phyloP scores from a whole-genome alignment of 129 eudicot species.

The Chrysanthemum seticuspe region DNA sequence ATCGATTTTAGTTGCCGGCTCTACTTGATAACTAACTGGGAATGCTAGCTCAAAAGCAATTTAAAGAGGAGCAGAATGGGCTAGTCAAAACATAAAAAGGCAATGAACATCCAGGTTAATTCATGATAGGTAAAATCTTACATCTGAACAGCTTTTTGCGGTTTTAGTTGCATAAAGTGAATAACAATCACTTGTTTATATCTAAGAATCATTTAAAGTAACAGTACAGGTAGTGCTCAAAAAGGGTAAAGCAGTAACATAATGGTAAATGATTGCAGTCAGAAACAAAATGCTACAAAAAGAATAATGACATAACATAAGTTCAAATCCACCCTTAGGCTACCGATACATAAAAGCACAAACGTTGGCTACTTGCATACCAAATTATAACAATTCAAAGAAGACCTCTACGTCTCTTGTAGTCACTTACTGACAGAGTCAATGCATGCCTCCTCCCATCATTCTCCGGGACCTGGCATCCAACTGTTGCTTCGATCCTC shows the following conservation, averaged over 20 bases:
- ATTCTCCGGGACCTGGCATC: constrained; percentile 76
- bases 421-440: constrained; percentile 82
- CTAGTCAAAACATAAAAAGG: background rate
- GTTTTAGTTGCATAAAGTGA: too few species aligned
- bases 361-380: background rate
- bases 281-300: background rate
- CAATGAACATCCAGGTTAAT: background rate
- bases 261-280: background rate
- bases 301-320: background rate
- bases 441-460: constrained; percentile 89
- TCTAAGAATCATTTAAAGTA: background rate
- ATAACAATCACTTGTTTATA: too few species aligned
- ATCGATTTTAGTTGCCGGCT: too few species aligned
- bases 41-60: background rate
- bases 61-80: background rate
- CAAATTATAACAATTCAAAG: constrained; percentile 39
- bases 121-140: too few species aligned
- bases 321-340: constrained; percentile 6
- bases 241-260: background rate
- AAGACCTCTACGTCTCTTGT: constrained; percentile 90
- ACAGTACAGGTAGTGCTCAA: background rate
- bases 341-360: constrained; percentile 14
- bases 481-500: constrained; percentile 81
- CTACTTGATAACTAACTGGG: background rate
- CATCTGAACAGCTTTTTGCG: background rate